phyloP scores from a whole-genome alignment of 139 green algal species.

The Chlorella sp. region DNA sequence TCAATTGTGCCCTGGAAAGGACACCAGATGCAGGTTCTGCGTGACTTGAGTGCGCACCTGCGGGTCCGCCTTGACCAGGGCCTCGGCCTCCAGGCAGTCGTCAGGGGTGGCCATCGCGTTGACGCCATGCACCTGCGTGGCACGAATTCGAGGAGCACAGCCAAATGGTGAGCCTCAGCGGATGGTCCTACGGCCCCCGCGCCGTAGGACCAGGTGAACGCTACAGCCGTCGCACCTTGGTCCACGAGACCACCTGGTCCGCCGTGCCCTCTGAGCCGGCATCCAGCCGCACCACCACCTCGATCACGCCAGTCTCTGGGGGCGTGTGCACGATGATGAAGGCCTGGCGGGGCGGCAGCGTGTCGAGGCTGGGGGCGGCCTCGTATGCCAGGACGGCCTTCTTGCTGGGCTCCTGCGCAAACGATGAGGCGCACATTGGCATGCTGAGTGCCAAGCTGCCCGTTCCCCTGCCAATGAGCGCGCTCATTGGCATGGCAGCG shows the following conservation, averaged over 20 bases:
- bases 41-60: background rate
- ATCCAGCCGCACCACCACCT: background rate
- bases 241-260: no score
- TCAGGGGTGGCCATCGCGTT: conserved; percentile 43
- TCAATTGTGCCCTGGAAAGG: no score
- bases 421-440: background rate
- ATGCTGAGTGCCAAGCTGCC: no score
- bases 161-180: no score
- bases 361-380: background rate
- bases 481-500: no score
- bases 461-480: no score
- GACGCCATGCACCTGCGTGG: conserved; percentile 27
- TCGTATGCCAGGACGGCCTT: conserved; percentile 7
- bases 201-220: no score
- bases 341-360: background rate
- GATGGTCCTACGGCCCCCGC: no score
- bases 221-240: no score
- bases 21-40: no score
- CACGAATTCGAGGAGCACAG: no score
- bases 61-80: conserved; percentile 26
- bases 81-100: conserved; percentile 48
- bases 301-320: background rate
- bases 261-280: no score
- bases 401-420: conserved; percentile 11
- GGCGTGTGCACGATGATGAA: background rate